A percentile compares a stretch with the other conserved stretches of the same genome.
Conservation (phyloP, 139 green algal genomes). For the Chlamydomonas sp. region DNA sequence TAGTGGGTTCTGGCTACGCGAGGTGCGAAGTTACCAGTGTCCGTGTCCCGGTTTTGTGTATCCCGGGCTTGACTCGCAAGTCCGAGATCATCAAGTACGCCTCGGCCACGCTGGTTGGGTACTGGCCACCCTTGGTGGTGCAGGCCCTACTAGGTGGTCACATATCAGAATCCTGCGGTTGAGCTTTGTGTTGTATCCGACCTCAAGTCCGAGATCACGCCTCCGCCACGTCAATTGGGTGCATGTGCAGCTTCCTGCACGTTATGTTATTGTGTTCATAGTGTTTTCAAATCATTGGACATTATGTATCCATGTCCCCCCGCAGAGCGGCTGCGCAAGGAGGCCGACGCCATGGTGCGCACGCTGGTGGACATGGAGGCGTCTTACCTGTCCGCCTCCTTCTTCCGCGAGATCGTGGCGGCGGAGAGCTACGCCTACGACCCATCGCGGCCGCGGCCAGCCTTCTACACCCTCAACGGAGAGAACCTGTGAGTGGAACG, state of each 20-base stretch:
- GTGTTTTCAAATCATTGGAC: not conserved
- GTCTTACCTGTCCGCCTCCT: slow-evolving; percentile 90
- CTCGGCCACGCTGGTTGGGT: too few species aligned
- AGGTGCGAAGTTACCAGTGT: slow-evolving; percentile 65
- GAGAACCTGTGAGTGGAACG: slow-evolving; percentile 41
- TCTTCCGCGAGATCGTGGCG: slow-evolving; percentile 89
- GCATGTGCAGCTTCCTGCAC: not conserved
- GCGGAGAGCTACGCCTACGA: slow-evolving; percentile 73
- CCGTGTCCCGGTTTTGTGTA: too few species aligned
- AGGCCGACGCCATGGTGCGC: slow-evolving; percentile 64
- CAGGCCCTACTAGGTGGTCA: too few species aligned
- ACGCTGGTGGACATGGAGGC: slow-evolving; percentile 95
- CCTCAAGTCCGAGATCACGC: too few species aligned
- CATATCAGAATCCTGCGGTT: too few species aligned
- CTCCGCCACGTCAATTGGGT: too few species aligned
- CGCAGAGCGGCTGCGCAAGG: slow-evolving; percentile 61
- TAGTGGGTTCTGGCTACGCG: not conserved
- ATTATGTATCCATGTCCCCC: not conserved
- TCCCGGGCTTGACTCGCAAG: too few species aligned
- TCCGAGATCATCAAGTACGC: too few species aligned
- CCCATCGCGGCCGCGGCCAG: slow-evolving; percentile 57
- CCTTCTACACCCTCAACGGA: slow-evolving; percentile 65
- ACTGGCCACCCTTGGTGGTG: too few species aligned
- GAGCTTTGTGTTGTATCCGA: too few species aligned
- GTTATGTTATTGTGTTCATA: not conserved